phyloP scores from a whole-genome alignment of 2,329 filamentous ascomycete species.

The Diaporthe humulicola region DNA sequence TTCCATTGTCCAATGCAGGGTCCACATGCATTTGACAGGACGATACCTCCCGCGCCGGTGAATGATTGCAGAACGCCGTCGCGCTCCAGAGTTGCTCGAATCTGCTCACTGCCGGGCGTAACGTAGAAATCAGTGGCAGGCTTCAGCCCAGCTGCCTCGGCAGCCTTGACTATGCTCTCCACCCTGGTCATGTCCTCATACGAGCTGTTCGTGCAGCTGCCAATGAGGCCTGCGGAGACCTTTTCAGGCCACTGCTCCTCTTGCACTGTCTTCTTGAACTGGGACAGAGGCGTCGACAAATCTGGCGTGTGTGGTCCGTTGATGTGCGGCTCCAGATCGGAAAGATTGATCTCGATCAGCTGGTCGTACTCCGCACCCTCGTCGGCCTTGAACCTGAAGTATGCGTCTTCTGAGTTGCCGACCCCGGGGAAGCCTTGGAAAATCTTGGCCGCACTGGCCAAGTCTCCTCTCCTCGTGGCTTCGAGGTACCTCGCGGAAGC shows the following conservation, averaged over 20 bases:
- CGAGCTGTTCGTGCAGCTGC: slow-evolving; percentile 98
- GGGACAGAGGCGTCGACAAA: slow-evolving; percentile 90
- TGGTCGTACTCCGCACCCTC: slow-evolving; percentile 89
- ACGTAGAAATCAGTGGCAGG: slow-evolving; percentile 95
- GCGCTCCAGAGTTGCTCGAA: slow-evolving; percentile 91
- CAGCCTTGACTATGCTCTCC: slow-evolving; percentile 93
- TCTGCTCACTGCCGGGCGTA: slow-evolving; percentile 96
- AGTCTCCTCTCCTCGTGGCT: slow-evolving; percentile 82
- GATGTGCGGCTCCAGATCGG: slow-evolving; percentile 91
- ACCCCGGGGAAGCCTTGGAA: slow-evolving; percentile 67
- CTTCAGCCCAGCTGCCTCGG: slow-evolving; percentile 87
- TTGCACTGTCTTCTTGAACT: slow-evolving; percentile 87
- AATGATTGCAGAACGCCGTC: slow-evolving; percentile 91
- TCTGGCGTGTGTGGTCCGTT: slow-evolving; percentile 98
- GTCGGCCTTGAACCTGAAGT: slow-evolving; percentile 81
- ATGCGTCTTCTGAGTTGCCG: slow-evolving; percentile 60
- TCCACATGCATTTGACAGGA: slow-evolving; percentile 95
- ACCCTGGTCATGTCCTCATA: slow-evolving; percentile 99
- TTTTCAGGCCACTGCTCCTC: slow-evolving; percentile 91
- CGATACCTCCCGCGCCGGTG: slow-evolving; percentile 84
- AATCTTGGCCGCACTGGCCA: slow-evolving; percentile 75
- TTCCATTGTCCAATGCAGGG: slow-evolving; percentile 97
- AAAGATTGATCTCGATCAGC: slow-evolving; percentile 90
- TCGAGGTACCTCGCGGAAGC: slow-evolving; percentile 88
- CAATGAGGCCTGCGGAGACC: slow-evolving; percentile 93